Evolutionary conservation across 768 basidiomycete species (phyloP), one percentile per base, ranked within the genome.

Genomic region (Rhizopogon salebrosus): DNA sequence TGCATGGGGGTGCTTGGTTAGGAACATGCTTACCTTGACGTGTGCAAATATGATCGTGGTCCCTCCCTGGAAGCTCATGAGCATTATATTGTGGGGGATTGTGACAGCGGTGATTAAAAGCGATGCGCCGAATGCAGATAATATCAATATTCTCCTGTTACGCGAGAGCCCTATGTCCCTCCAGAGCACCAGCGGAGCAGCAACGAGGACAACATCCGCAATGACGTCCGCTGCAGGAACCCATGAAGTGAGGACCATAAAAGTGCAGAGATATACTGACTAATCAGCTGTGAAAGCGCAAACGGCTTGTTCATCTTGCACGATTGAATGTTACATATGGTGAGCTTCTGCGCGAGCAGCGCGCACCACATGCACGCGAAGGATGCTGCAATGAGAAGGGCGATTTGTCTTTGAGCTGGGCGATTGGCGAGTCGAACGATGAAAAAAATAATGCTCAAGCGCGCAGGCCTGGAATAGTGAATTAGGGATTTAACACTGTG

Each of bases 301-400:
- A 59, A 56, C 2, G 54, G 18, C 7, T 4, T 9, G 0, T 35
- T 31, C 11, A 59, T 5, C 2, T 2, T 0, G 38, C 67, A 67
- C 0, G 14, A 3, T 6, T 50, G 0, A 1, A 24, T 4, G 31
- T 49, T 0, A 18, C 63, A 64, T 3, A 61, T 37, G 2, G 10
- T 11, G 14, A 59, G 42, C 13, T 34, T 59, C 45, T 67, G 65
- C 10, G 6, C 39, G 0, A 67, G 10, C 49, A 57, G 9, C 0
- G 48, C 65, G 18, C 26, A 41, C 62, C 65, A 67, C 67, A 67
- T 67, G 45, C 54, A 7, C 16, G 53, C 0, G 26, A 69, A 66
- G 1, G 55, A 54, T 29, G 18, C 35, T 38, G 58, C 57, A 10
- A 59, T 27, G 11, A 54, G 6, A 41, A 13, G 45, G 0, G 45